A percentile compares a stretch with the other conserved stretches of the same genome.
These are phyloP conservation scores for Pyrenula massariospora DNA, from an alignment of 495 filamentous ascomycete species.

Conservation along the genomic window DNA sequence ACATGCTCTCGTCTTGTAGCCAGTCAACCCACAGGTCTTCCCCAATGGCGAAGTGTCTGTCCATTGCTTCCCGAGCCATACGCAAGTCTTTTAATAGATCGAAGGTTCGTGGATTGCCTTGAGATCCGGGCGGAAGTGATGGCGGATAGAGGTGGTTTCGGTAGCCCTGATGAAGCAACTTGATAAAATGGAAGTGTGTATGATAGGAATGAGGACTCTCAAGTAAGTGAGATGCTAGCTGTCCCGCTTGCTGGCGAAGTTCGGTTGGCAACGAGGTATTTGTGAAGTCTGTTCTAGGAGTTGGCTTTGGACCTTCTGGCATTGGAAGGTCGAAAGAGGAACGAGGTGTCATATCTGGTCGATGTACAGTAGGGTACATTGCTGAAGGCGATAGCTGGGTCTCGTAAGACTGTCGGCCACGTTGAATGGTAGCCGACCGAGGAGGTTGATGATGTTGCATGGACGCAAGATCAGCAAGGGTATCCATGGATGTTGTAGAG, in stretches of 20 bases:
- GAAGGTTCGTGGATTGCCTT: conserved; percentile 36
- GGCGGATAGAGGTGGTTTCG: conserved; percentile 39
- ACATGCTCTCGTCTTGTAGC: conserved; percentile 50
- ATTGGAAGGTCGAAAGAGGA: conserved; percentile 46
- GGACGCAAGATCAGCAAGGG: conserved; percentile 51
- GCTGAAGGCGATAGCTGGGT: conserved; percentile 37
- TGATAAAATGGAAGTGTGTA: conserved; percentile 51
- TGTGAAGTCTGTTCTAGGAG: conserved; percentile 33
- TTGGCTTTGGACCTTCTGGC: conserved; percentile 38
- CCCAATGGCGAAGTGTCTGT: conserved; percentile 52
- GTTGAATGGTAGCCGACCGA: conserved; percentile 30
- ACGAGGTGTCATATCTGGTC: conserved; percentile 38
- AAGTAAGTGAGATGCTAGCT: conserved; percentile 40
- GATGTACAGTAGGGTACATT: conserved; percentile 34
- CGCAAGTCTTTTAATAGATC: conserved; percentile 51
- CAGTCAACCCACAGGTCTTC: conserved; percentile 54
- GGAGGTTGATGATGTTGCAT: conserved; percentile 54
- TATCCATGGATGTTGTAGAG: conserved; percentile 53
- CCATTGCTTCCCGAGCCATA: conserved; percentile 53
- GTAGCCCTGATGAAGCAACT: conserved; percentile 52
- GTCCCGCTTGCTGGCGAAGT: conserved; percentile 40
- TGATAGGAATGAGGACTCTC: conserved; percentile 55
- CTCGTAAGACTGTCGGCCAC: conserved; percentile 34
- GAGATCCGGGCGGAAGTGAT: conserved; percentile 28
- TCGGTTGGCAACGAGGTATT: conserved; percentile 39